Evolutionary conservation across 1,284 basidiomycete genomes (phyloP).

Genomic region (Mycosarcoma mackinlayi): DNA sequence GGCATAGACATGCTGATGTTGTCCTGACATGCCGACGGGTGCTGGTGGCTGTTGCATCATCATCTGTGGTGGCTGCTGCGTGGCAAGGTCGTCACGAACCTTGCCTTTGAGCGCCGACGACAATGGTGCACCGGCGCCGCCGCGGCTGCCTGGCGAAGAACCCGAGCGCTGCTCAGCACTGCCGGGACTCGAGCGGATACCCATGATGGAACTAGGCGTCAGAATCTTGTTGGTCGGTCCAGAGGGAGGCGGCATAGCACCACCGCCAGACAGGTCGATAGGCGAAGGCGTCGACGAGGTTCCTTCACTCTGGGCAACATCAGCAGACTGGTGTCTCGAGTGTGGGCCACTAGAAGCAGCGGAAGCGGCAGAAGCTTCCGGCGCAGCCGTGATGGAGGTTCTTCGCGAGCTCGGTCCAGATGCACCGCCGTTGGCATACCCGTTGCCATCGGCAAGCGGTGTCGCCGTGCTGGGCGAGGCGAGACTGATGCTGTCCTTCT

Average conservation of each 20-base stretch:
- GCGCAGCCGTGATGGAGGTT: slow-evolving; percentile 16
- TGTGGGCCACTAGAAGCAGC: slow-evolving; percentile 5
- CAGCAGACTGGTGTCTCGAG: slow-evolving; percentile 47
- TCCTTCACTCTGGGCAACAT: slow-evolving; percentile 57
- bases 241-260: slow-evolving; percentile 51
- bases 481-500: slow-evolving; percentile 27
- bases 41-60: slow-evolving; percentile 24
- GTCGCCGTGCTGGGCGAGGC: slow-evolving; percentile 28
- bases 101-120: slow-evolving; percentile 29
- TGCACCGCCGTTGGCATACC: slow-evolving; percentile 12
- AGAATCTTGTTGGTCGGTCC: slow-evolving; percentile 51
- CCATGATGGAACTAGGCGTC: slow-evolving; percentile 66
- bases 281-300: slow-evolving; percentile 62
- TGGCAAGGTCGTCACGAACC: slow-evolving; percentile 19
- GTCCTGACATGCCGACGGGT: slow-evolving; percentile 10
- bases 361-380: no score
- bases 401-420: slow-evolving; percentile 32
- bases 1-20: slow-evolving; percentile 19
- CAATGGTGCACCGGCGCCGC: not conserved
- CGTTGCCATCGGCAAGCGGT: slow-evolving; percentile 22
- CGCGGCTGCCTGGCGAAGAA: slow-evolving; percentile 17
- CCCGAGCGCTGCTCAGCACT: slow-evolving; percentile 13
- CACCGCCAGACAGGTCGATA: slow-evolving; percentile 52
- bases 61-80: slow-evolving; percentile 19
- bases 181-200: slow-evolving; percentile 46